Percentiles rank a stretch among this genome's conserved stretches.
Conservation (phyloP, 306 rosid species). For the Prunus kanzakura region DNA sequence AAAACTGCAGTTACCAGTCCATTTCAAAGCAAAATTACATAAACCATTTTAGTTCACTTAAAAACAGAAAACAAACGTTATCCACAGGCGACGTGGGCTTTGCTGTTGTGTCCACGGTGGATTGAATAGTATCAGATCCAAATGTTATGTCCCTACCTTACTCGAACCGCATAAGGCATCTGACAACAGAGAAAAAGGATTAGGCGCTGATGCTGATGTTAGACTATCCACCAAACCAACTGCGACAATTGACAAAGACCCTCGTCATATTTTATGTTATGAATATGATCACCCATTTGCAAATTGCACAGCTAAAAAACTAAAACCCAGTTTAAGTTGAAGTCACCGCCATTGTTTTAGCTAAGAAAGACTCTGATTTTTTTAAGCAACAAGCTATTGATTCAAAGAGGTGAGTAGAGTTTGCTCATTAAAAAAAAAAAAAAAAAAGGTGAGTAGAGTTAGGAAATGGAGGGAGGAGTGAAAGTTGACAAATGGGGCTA, state of each 20-base stretch:
- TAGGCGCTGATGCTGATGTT: neutral
- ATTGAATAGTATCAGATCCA: too few species aligned
- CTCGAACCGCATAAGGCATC: too few species aligned
- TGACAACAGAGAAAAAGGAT: neutral
- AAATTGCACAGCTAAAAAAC: neutral
- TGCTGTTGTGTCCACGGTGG: too few species aligned
- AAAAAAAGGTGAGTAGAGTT: neutral
- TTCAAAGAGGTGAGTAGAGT: neutral
- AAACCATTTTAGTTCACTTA: too few species aligned
- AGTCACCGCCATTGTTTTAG: neutral
- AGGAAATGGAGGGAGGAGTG: constrained; percentile 44
- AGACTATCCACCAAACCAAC: neutral
- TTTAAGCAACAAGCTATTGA: neutral
- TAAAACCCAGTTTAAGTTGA: neutral
- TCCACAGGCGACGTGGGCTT: too few species aligned
- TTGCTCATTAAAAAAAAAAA: neutral
- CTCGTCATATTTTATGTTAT: neutral
- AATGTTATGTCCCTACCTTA: too few species aligned
- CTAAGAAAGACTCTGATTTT: neutral
- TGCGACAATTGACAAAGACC: neutral
- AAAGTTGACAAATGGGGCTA: constrained; percentile 67
- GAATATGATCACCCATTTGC: neutral
- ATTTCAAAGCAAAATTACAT: too few species aligned
- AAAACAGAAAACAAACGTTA: too few species aligned
- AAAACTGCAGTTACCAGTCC: too few species aligned